Evolutionary conservation across 306 rosid genomes (phyloP), one percentile per base, ranked within the genome.

Genomic region (Boehmeria nivea): DNA sequence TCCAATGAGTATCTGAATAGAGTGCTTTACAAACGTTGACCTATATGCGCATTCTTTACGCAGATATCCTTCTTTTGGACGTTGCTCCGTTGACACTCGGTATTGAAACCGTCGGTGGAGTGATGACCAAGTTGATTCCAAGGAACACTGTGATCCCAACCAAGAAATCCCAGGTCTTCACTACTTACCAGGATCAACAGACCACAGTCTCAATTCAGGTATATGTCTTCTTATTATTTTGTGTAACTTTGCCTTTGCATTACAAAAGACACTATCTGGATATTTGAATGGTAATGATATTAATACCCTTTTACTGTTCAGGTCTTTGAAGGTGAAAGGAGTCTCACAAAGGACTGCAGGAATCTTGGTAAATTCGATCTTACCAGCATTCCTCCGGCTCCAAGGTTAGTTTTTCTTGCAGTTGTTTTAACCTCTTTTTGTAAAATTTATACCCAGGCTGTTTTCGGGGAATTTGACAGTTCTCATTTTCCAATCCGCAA

Each of bases 121-220:
- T 93, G 43, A 93, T 93, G 99, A 93, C 99, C 62, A 93, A 93
- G 71, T 83, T 93, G 93, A 93, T 93, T 61, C 99, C 99, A 14
- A 87, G 99, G 74, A 93, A 93, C 61, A 85, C 95, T 10, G 99
- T 93, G 31, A 93, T 93, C 60, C 99, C 99, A 38, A 93, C 99
- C 69, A 93, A 93, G 89, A 93, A 91, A 68, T 93, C 99, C 54
- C 99, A 93, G 71, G 99, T 93, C 50, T 93, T 93, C 70, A 93
- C 99, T 47, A 93, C 99, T 53, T 93, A 93, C 79, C 99, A 93
- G 80, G 99, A 93, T 64, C 99, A 93, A 76, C 99, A 93, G 80
- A 93, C 99, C 21, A 93, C 94, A 0, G 99, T 93, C 65, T 93
- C 96, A 56, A 93, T 93, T 79, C 96, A 91, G 98, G 98, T 91